phyloP scores from a whole-genome alignment of 176 grass and related monocot species.

The Carex kokanica region DNA sequence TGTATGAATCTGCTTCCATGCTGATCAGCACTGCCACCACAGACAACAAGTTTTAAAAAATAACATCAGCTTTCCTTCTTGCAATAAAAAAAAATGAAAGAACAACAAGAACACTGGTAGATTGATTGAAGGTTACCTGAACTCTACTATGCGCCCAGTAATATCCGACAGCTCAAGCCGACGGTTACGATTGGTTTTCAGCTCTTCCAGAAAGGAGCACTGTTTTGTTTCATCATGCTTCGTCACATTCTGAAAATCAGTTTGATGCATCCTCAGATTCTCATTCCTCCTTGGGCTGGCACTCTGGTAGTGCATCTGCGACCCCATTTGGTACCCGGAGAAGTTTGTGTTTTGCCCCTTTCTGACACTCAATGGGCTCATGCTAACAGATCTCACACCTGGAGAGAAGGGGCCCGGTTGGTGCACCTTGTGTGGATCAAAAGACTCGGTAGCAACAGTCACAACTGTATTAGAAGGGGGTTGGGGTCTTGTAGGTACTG shows the following conservation, averaged over 20 bases:
- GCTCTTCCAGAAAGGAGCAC: conserved; percentile 80
- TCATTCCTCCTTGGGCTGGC: conserved; percentile 56
- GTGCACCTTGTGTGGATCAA: conserved; percentile 47
- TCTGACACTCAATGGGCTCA: conserved; percentile 42
- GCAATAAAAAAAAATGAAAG: neutral
- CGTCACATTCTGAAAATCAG: conserved; percentile 37
- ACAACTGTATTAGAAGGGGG: conserved; percentile 33
- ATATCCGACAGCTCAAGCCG: conserved; percentile 85
- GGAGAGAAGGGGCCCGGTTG: conserved; percentile 11
- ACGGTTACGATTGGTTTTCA: conserved; percentile 70
- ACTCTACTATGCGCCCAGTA: conserved; percentile 71
- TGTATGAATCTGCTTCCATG: conserved; percentile 99
- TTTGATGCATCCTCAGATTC: conserved; percentile 31
- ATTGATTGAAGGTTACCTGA: conserved; percentile 61
- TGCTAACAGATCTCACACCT: conserved; percentile 37
- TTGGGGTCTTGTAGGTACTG: conserved; percentile 48
- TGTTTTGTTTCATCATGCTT: conserved; percentile 65
- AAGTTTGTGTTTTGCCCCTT: conserved; percentile 55
- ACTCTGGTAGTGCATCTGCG: conserved; percentile 42
- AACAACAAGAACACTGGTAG: conserved; percentile 11
- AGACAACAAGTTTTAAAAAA: neutral
- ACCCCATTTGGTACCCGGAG: conserved; percentile 44
- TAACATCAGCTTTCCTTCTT: neutral
- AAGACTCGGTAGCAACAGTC: conserved; percentile 40
- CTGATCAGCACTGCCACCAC: conserved; percentile 78